Conservation (phyloP, 1,284 basidiomycete species). For the Cryptococcus hybrid region DNA sequence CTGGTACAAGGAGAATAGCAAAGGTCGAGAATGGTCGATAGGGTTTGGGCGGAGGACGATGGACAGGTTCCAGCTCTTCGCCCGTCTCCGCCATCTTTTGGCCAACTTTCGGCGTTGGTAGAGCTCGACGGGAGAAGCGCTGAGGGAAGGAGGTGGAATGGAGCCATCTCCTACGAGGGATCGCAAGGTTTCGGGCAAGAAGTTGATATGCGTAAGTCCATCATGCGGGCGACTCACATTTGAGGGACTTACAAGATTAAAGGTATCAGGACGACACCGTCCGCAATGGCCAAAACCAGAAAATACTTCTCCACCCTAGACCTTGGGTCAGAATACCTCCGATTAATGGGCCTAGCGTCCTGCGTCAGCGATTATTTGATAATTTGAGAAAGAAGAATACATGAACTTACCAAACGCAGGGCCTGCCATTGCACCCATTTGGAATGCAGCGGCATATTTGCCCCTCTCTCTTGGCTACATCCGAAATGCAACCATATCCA, state of each 20-base stretch:
- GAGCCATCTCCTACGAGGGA: conserved; percentile 48
- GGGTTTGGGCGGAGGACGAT: conserved; percentile 29
- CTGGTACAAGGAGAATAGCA: conserved; percentile 42
- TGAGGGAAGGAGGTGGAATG: conserved; percentile 42
- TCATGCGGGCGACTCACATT: not conserved
- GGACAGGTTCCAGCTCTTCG: conserved; percentile 22
- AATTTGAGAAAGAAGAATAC: not conserved
- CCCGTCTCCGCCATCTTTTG: conserved; percentile 18
- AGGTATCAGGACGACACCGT: conserved; percentile 28
- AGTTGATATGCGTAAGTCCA: conserved; percentile 1
- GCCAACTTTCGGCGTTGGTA: conserved; percentile 22
- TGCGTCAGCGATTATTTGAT: not conserved
- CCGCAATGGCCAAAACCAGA: conserved; percentile 42
- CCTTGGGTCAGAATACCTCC: conserved; percentile 30
- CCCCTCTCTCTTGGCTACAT: conserved; percentile 49
- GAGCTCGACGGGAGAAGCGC: conserved; percentile 29
- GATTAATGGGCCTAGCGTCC: conserved; percentile 26
- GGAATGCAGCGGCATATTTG: conserved; percentile 41
- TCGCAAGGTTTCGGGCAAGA: conserved; percentile 46
- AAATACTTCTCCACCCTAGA: conserved; percentile 43
- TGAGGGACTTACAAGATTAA: conserved; percentile 11
- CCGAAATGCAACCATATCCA: conserved; percentile 46
- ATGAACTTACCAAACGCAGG: conserved; percentile 21
- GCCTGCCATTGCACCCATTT: conserved; percentile 31
- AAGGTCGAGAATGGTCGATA: conserved; percentile 44